Percentiles rank a stretch among this genome's conserved stretches.
Conservation (phyloP, 768 basidiomycete species). For the Gautieria morchelliformis region DNA sequence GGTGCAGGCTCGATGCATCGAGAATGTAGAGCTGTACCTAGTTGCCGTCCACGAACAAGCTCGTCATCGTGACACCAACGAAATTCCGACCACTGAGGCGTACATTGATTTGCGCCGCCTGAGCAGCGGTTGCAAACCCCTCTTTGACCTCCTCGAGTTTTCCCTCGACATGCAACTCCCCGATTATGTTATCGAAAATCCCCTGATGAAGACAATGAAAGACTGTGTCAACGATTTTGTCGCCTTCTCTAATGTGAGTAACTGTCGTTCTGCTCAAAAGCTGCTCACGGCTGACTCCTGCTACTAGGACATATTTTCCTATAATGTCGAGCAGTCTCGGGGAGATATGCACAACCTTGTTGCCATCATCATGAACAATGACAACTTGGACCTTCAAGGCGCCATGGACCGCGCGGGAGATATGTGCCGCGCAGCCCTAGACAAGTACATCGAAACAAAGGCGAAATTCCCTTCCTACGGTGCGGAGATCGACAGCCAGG, state of each 20-base stretch:
- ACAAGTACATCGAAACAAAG: conserved; percentile 23
- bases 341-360: conserved; percentile 36
- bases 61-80: conserved; percentile 21
- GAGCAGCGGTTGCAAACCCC: conserved; percentile 43
- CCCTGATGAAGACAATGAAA: conserved; percentile 34
- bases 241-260: conserved; percentile 34
- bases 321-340: conserved; percentile 32
- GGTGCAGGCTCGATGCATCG: conserved; percentile 25
- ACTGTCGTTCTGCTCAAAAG: not conserved
- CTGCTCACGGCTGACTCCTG: not conserved
- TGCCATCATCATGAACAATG: conserved; percentile 30
- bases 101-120: conserved; percentile 45
- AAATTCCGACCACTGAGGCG: conserved; percentile 36
- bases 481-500: conserved; percentile 43
- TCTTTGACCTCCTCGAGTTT: conserved; percentile 47
- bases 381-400: conserved; percentile 23
- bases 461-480: conserved; percentile 51
- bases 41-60: conserved; percentile 24
- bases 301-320: conserved; percentile 27
- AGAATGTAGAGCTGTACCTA: conserved; percentile 22
- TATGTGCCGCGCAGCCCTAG: conserved; percentile 22
- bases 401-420: too few relatives aligned
- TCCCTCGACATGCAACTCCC: conserved; percentile 42
- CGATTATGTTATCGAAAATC: conserved; percentile 42
- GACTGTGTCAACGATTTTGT: conserved; percentile 43